These are phyloP conservation scores for Senna siamea DNA, from an alignment of 306 rosid species.

Conservation along the genomic window DNA sequence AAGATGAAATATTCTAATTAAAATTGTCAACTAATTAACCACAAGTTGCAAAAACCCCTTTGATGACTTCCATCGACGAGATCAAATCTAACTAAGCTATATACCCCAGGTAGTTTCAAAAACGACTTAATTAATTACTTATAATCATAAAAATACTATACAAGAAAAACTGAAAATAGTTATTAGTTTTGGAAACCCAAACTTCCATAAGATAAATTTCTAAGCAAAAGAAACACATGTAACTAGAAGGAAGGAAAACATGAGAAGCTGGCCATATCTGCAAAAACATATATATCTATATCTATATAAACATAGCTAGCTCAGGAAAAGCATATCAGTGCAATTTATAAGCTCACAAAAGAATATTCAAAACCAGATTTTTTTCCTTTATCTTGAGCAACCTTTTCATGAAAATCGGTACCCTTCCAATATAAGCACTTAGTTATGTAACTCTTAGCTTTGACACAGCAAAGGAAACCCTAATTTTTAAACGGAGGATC, in stretches of 20 bases:
- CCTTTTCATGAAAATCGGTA: conserved; percentile 18
- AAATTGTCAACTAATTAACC: background rate
- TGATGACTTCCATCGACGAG: too few species aligned
- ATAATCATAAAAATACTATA: background rate
- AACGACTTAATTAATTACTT: background rate
- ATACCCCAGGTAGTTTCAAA: background rate
- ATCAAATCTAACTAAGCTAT: too few species aligned
- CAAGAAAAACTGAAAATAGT: conserved; percentile 1
- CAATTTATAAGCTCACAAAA: conserved; percentile 24
- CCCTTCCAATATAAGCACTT: too few species aligned
- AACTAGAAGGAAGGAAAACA: background rate
- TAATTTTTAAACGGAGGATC: conserved; percentile 11
- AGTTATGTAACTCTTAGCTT: too few species aligned
- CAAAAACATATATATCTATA: conserved; percentile 12
- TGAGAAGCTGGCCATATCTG: background rate
- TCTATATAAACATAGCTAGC: background rate
- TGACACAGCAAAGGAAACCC: conserved; percentile 39
- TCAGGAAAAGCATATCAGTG: background rate
- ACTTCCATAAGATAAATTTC: conserved; percentile 11
- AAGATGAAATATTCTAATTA: background rate
- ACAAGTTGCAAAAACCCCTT: too few species aligned
- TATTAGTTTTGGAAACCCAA: conserved; percentile 12
- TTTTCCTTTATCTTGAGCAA: conserved; percentile 20
- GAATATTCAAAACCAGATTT: background rate
- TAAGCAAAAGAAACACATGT: too few species aligned